Evolutionary conservation across 1,284 basidiomycete genomes (phyloP).

Genomic region (Malassezia equina): DNA sequence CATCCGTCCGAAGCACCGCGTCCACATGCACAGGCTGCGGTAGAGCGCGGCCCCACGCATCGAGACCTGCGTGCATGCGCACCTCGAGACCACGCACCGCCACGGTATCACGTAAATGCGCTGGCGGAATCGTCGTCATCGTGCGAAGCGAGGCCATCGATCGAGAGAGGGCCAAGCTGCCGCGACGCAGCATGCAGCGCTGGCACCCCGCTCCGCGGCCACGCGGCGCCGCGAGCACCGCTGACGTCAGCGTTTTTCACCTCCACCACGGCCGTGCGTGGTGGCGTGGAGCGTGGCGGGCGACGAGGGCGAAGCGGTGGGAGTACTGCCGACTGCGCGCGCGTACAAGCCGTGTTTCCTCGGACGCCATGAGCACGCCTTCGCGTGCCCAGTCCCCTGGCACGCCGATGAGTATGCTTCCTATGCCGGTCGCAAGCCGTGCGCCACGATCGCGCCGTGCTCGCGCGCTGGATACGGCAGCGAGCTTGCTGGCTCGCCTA

Average conservation of each 20-base stretch:
- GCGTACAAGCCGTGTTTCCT: not conserved
- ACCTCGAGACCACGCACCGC: constrained; percentile 33
- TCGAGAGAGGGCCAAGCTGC: not conserved
- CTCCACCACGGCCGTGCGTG: not conserved
- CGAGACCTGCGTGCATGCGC: constrained; percentile 39
- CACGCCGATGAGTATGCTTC: not conserved
- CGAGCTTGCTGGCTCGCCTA: not conserved
- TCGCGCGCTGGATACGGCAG: not conserved
- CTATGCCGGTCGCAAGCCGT: not conserved
- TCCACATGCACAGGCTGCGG: constrained; percentile 58
- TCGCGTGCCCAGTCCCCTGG: not conserved
- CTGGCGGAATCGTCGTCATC: not conserved
- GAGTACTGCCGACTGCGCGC: not conserved
- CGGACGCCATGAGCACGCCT: not conserved
- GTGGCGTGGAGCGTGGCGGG: no score
- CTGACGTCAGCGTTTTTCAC: not conserved
- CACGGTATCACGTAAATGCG: constrained; percentile 32
- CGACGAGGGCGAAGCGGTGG: not conserved
- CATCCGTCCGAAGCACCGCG: constrained; percentile 55
- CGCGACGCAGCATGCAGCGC: not conserved
- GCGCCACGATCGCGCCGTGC: not conserved
- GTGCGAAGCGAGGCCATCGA: not conserved
- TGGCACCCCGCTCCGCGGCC: not conserved
- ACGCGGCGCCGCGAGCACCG: not conserved
- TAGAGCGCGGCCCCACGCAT: constrained; percentile 39